Conservation (phyloP, 768 basidiomycete species). For the Tylopilus plumbeoviolaceoides region DNA sequence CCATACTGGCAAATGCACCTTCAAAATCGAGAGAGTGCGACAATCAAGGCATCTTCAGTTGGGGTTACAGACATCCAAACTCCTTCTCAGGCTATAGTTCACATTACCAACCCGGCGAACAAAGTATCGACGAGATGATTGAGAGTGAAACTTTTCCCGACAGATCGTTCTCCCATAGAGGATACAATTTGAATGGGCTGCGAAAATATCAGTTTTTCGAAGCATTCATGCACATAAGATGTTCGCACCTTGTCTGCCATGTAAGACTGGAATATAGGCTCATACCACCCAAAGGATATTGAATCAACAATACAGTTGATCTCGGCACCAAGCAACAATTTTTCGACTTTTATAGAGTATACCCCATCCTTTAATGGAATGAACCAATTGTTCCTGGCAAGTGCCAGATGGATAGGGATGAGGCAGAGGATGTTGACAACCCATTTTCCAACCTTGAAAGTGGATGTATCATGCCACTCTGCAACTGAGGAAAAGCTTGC, state of each 20-base stretch:
- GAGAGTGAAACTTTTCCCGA: conserved; percentile 55
- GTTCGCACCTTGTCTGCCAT: conserved; percentile 47
- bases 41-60: conserved; percentile 48
- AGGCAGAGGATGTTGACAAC: conserved; percentile 56
- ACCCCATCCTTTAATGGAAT: conserved; percentile 57
- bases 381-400: conserved; percentile 57
- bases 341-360: conserved; percentile 46
- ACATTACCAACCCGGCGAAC: conserved; percentile 62
- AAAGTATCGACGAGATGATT: conserved; percentile 62
- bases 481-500: conserved; percentile 1
- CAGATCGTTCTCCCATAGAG: conserved; percentile 66
- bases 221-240: not conserved
- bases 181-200: conserved; percentile 63
- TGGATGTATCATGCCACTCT: conserved; percentile 30
- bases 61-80: conserved; percentile 74
- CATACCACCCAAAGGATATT: conserved; percentile 61
- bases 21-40: conserved; percentile 66
- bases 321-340: conserved; percentile 53
- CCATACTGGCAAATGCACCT: conserved; percentile 38
- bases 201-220: not conserved
- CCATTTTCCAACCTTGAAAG: conserved; percentile 53
- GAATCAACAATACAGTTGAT: conserved; percentile 51
- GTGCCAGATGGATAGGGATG: conserved; percentile 60
- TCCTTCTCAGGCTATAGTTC: conserved; percentile 60
- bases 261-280: conserved; percentile 59